These are phyloP conservation scores for Plicaturopsis crispa DNA, from an alignment of 768 basidiomycete genomes.

Conservation along the genomic window DNA sequence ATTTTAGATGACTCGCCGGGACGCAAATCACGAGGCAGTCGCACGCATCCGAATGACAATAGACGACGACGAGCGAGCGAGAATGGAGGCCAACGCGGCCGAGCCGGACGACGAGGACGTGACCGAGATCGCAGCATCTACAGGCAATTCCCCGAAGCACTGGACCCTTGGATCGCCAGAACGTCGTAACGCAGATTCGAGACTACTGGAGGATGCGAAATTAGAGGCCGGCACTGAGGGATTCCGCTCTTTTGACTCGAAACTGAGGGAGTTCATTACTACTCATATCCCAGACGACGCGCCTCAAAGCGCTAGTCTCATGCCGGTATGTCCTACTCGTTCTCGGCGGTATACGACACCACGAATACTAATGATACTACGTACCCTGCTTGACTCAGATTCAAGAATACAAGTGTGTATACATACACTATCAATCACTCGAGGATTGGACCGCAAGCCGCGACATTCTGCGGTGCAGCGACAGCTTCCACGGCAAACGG, in stretches of 20 bases:
- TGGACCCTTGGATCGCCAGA: neutral
- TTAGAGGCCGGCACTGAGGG: too few species aligned
- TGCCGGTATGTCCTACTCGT: too few species aligned
- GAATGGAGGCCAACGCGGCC: neutral
- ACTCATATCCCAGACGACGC: too few species aligned
- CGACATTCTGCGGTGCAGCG: constrained; percentile 20
- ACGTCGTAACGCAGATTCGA: neutral
- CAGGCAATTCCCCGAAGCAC: too few species aligned
- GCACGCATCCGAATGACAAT: constrained; percentile 19
- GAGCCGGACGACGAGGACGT: neutral
- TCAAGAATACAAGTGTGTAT: too few species aligned
- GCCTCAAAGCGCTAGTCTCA: too few species aligned
- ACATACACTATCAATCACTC: constrained; percentile 16
- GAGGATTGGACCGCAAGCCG: constrained; percentile 17
- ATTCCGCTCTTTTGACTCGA: neutral
- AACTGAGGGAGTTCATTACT: neutral
- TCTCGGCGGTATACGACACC: too few species aligned
- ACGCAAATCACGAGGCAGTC: constrained; percentile 20
- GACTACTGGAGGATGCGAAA: too few species aligned
- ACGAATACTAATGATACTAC: too few species aligned
- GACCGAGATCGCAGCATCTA: neutral
- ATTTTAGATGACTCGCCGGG: constrained; percentile 17
- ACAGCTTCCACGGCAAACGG: constrained; percentile 12
- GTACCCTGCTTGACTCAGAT: too few species aligned
- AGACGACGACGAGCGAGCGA: constrained; percentile 12